Conservation (phyloP, 179 eudicot genomes). For the Drosera spatulata region DNA sequence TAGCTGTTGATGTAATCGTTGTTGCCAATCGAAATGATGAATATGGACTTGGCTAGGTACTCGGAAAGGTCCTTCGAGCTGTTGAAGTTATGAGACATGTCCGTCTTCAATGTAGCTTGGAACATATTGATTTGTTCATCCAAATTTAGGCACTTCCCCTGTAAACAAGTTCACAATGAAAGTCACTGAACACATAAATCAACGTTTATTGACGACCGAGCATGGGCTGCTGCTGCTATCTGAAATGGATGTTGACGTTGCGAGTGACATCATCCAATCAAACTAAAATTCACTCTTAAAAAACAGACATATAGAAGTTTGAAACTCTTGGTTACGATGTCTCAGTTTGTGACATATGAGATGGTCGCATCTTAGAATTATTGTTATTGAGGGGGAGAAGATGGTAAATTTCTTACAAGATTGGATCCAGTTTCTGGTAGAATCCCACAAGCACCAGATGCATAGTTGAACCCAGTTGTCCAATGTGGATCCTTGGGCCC, state of each 20-base stretch:
- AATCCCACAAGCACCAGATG: constrained; percentile 64
- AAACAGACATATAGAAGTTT: too few species aligned
- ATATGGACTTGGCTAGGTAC: constrained; percentile 42
- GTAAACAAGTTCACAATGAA: neutral
- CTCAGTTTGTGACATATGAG: too few species aligned
- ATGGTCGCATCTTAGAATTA: too few species aligned
- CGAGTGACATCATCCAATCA: too few species aligned
- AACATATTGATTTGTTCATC: constrained; percentile 40
- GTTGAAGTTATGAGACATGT: constrained; percentile 12
- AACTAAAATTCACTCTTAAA: too few species aligned
- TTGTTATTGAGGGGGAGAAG: neutral
- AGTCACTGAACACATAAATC: too few species aligned
- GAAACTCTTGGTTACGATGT: too few species aligned
- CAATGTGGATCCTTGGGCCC: constrained; percentile 5
- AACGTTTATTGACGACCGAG: too few species aligned
- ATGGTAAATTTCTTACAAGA: constrained; percentile 13
- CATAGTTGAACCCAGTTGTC: constrained; percentile 48
- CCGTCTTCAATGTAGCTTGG: constrained; percentile 21
- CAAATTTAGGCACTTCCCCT: constrained; percentile 62
- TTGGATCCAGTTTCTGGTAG: constrained; percentile 37
- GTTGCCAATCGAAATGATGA: constrained; percentile 35
- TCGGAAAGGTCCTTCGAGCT: constrained; percentile 7
- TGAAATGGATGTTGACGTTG: too few species aligned
- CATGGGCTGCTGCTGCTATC: too few species aligned
- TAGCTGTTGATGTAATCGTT: constrained; percentile 57